Evolutionary conservation across 495 filamentous ascomycete species (phyloP), one percentile per base, ranked within the genome.

Genomic region (Polyplosphaeria fusca): DNA sequence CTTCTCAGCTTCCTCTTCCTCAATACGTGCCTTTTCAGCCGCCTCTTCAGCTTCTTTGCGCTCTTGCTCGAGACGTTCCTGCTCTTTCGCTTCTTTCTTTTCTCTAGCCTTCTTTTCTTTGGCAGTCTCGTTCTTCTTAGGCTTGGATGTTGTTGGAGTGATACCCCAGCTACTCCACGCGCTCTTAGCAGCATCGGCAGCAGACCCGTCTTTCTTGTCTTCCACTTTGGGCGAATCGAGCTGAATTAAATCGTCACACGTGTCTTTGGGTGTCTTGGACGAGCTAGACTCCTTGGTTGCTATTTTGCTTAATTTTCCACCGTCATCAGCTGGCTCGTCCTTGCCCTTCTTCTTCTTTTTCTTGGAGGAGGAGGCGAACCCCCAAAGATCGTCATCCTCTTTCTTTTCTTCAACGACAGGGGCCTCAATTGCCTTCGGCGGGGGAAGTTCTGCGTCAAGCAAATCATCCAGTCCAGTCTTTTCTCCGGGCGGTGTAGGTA

Each of bases 401-500:
- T 63, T 51, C 22, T 54, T 47, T 41, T 67, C 47, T 23, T 64
- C 66, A 13, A 55, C 59, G 1, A 37, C 64, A 4, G 63, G 48
- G n/a, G 62, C 57, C 30, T 65, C 62, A 19, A 61, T 60, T 27
- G 56, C 30, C 25, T 58, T 58, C 30, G 26, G 35, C 13, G 41
- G 35, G 24, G 58, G 52, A 23, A 55, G 37, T 4, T 50, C 37
- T 16, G 5, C 23, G 7, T 49, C 60, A 11, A 52, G 35, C 1
- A 51, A 40, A 30, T 61, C 58, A 12, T 58, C 39, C 7, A 35
- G 30, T n/a, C n/a, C n/a, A n/a, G n/a, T 24, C 2, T 42, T 55
- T 20, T 69, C 64, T 9, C 63, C 61, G 32, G 70, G 69, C 16
- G 66, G 68, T 3, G 69, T 67, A 12, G 68, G 66, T 0, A 65